These are phyloP conservation scores for Stachybotrys elegans DNA, from an alignment of 2,329 filamentous ascomycete species.

Conservation along the genomic window DNA sequence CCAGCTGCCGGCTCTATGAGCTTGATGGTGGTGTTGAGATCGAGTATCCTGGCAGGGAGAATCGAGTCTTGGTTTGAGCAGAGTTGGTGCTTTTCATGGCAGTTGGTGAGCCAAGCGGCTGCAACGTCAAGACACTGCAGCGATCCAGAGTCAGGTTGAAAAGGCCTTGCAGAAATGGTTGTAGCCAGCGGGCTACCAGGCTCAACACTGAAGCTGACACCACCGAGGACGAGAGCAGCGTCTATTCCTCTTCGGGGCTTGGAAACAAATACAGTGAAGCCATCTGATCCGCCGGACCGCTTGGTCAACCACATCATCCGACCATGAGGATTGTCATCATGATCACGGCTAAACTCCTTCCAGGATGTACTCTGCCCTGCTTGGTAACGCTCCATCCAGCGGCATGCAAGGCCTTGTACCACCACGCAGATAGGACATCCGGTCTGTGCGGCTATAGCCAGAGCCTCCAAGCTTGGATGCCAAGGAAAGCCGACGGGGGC, in stretches of 20 bases:
- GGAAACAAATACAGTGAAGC: background rate
- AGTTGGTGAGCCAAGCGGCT: background rate
- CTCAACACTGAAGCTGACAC: background rate
- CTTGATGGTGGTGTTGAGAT: background rate
- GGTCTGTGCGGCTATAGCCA: background rate
- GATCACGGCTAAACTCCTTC: background rate
- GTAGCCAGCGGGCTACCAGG: background rate
- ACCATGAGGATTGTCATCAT: background rate
- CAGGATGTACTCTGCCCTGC: background rate
- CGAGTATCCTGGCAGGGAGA: background rate
- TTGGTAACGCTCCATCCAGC: background rate
- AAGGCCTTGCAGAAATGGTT: background rate
- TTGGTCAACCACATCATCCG: background rate
- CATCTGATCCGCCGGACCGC: background rate
- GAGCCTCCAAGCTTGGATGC: slow-evolving; percentile 1
- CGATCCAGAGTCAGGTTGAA: background rate
- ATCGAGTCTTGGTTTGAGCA: background rate
- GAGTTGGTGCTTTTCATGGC: background rate
- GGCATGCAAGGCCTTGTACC: background rate
- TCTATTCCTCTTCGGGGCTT: background rate
- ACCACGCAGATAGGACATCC: background rate
- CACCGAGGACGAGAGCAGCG: background rate
- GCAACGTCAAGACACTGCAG: background rate
- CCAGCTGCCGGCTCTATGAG: background rate
- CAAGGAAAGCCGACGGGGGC: background rate